Evolutionary conservation across 1,139 yeast species (phyloP).

Genomic region (Magnusiomyces sp.): DNA sequence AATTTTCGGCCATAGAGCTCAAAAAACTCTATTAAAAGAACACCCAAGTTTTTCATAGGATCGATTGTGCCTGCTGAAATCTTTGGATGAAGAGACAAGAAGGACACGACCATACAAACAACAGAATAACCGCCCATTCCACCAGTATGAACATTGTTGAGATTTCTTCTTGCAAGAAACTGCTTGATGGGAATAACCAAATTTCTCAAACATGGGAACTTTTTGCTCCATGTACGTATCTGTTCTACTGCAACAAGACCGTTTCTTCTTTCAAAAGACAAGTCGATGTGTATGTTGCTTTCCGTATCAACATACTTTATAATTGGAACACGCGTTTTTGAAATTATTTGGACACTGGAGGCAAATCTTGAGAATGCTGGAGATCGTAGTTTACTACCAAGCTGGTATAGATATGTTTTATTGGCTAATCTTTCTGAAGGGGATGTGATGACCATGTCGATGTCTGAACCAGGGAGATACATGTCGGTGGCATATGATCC

Average conservation of each 20-base stretch:
- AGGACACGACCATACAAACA: conserved; percentile 78
- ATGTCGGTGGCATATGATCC: conserved; percentile 95
- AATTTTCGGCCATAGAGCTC: conserved; percentile 92
- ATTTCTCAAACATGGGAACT: conserved; percentile 77
- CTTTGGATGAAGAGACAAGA: conserved; percentile 69
- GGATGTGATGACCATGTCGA: conserved; percentile 85
- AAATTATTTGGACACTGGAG: conserved; percentile 71
- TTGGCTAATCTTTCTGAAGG: conserved; percentile 55
- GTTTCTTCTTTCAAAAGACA: conserved; percentile 82
- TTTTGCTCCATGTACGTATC: conserved; percentile 65
- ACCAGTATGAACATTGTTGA: conserved; percentile 92
- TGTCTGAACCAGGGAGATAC: conserved; percentile 92
- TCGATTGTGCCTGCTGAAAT: conserved; percentile 58
- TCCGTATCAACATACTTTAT: conserved; percentile 78
- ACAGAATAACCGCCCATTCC: conserved; percentile 95
- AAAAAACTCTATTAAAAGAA: conserved; percentile 81
- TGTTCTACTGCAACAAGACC: conserved; percentile 81
- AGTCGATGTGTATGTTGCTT: conserved; percentile 72
- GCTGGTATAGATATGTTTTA: conserved; percentile 59
- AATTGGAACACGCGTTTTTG: conserved; percentile 91
- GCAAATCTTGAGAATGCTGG: conserved; percentile 53
- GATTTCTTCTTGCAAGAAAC: conserved; percentile 66
- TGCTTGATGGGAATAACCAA: conserved; percentile 80
- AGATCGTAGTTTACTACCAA: conserved; percentile 62
- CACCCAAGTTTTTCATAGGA: conserved; percentile 73